A percentile compares a stretch with the other conserved stretches of the same genome.
Evolutionary conservation across 305 asterid species (phyloP).

Genomic region (Fraxinus floribunda): DNA sequence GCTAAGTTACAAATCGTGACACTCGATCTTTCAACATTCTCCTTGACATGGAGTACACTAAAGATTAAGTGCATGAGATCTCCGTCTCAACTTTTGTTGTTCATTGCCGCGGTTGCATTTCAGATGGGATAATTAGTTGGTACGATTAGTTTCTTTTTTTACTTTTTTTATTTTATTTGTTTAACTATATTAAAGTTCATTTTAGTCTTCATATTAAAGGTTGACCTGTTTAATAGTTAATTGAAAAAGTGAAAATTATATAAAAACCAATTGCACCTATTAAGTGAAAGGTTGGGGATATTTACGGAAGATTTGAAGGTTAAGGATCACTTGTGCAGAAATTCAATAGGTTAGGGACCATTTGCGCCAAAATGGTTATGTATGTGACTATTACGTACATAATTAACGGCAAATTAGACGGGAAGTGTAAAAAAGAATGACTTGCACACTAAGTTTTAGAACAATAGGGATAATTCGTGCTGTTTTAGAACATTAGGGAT

Average conservation of each 20-base stretch:
- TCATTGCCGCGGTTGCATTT: not conserved
- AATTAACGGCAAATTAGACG: not conserved
- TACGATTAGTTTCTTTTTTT: not conserved
- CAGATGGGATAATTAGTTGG: not conserved
- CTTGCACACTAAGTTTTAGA: not conserved
- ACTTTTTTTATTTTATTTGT: not conserved
- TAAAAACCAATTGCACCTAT: not conserved
- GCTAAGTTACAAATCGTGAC: not conserved
- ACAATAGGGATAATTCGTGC: not conserved
- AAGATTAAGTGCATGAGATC: not conserved
- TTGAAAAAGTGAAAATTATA: too few species aligned
- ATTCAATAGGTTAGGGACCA: not conserved
- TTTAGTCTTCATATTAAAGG: not conserved
- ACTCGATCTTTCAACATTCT: not conserved
- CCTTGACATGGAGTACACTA: not conserved
- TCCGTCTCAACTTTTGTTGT: not conserved
- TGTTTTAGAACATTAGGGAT: not conserved
- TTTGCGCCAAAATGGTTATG: not conserved
- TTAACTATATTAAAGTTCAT: not conserved
- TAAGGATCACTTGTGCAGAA: not conserved
- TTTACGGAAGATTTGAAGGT: not conserved
- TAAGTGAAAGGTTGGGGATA: not conserved
- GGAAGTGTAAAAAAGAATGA: not conserved
- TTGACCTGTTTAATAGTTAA: not conserved
- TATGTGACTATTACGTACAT: not conserved